phyloP scores from a whole-genome alignment of 1,284 basidiomycete genomes.

The Ustilago trichophora region DNA sequence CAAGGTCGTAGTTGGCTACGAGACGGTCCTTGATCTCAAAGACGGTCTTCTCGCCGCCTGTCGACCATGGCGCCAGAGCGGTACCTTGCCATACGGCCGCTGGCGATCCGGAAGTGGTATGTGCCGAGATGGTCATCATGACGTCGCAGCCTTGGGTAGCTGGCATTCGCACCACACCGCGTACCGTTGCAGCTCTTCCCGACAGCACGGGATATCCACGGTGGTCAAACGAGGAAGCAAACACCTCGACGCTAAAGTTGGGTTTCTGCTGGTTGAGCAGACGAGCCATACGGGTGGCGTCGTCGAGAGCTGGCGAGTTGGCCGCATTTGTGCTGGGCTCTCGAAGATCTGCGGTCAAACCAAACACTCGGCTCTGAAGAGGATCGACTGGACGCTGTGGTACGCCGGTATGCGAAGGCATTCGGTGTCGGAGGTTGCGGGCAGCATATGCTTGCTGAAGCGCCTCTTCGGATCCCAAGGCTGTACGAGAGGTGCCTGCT shows the following conservation, averaged over 20 bases:
- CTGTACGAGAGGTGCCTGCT: conserved; percentile 15
- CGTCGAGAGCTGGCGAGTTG: conserved; percentile 16
- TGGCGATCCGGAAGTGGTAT: conserved; percentile 56
- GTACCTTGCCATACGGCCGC: conserved; percentile 59
- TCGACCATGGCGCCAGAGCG: conserved; percentile 48
- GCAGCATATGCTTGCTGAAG: conserved; percentile 7
- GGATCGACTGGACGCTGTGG: conserved; percentile 3
- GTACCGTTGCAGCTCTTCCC: conserved; percentile 44
- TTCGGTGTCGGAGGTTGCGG: conserved; percentile 15
- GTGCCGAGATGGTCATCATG: conserved; percentile 56
- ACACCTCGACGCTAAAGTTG: conserved; percentile 59
- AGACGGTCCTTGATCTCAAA: conserved; percentile 53
- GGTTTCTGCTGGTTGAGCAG: conserved; percentile 34
- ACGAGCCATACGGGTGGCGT: conserved; percentile 24
- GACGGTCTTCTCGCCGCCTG: conserved; percentile 44
- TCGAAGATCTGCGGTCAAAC: conserved; percentile 39
- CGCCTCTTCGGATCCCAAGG: conserved; percentile 8
- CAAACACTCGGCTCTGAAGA: conserved; percentile 38
- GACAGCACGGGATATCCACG: conserved; percentile 56
- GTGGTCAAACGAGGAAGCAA: conserved; percentile 50
- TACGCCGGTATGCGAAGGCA: conserved; percentile 13
- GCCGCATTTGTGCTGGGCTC: conserved; percentile 15
- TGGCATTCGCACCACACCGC: conserved; percentile 48
- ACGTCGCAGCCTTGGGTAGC: conserved; percentile 50
- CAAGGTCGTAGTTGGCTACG: conserved; percentile 37